Base-by-base conservation (phyloP, 768 basidiomycete genomes). In the Rossbeevera mucosa region DNA sequence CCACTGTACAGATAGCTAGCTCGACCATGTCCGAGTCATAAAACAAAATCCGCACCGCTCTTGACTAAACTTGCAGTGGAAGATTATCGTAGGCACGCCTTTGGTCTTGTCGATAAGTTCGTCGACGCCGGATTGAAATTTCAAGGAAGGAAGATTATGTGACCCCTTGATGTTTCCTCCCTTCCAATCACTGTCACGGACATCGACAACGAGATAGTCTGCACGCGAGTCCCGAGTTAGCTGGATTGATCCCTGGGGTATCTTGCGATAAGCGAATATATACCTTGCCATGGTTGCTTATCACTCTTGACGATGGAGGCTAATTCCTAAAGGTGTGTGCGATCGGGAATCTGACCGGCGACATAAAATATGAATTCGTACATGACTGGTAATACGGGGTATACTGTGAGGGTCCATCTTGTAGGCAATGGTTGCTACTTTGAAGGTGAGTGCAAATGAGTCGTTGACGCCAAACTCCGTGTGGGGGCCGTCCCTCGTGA, bases 51-150 rank as follows among this genome's bases (percentile, higher is more conserved):
- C 85, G 41, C 59, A 90, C 90, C 91, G 78, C 30, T 79, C 74
- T 70, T 92, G 90, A 7, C 88, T 90, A 47, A 86, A 71, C 2
- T 79, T 76, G 62, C 91, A 92, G 62, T 92, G 91, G 64, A 93
- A 93, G 44, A 93, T 72, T 16, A 92, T 71, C 16, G 76, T 66
- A 14, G 81, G 79, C 5, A 89, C 72, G 31, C 79, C 74, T 64
- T 85, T 85, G 11, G 81, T 81, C 48, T 80, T 69, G 60, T 73
- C 69, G 26, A 90, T 75, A 22, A 92, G 75, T 1, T 71, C 65
- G 60, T 85, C 76, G 26, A 91, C 81, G 20, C 70, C 75, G 47
- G 65, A 70, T 30, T 78, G 64, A 67, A 91, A 90, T 45, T 74
- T 74, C 25, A 64, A 54, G 7, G 87, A 87, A 1, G 91, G 91